Evolutionary conservation across 495 filamentous ascomycete genomes (phyloP), one percentile per base, ranked within the genome.

Genomic region (Hypomontagnella submonticulosa): DNA sequence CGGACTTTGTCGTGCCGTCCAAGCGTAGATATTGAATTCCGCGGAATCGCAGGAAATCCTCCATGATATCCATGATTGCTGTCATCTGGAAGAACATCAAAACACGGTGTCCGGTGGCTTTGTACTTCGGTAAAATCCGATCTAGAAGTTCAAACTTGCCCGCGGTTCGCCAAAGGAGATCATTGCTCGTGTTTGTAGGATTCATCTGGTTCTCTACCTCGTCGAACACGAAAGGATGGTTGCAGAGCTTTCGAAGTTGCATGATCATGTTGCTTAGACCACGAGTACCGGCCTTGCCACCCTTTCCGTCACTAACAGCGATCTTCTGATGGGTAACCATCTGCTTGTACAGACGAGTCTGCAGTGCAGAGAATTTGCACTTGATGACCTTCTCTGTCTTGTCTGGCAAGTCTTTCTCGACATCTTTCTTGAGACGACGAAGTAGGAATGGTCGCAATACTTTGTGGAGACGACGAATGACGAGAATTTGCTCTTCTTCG

Each of bases 51-150:
- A 99, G 81, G 77, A 95, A 99, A 77, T 99, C 95, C 70, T 99
- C 95, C 96, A 99, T 98, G 74, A 99, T 99, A 76, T 99, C 97
- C 95, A 99, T 99, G 72, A 99, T 99, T 38, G 96, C 92, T 1
- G 95, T 99, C 95, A 99, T 99, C 77, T 99, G 95, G 85, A 99
- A 99, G 85, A 99, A 99, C 89, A 99, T 98, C 72, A 99, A 76
- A 48, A 97, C 92, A 69, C 96, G 89, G 84, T 99, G 95, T 34
- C 91, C 90, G 3, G 92, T 90, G 0, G 81, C 84, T 62, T 89
- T 87, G 79, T 98, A 97, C 75, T 99, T 99, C 8, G 95, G 95
- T 40, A 99, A 76, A 50, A 99, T 83, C 30, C 95, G 83, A 76
- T 99, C 96, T 12, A 99, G 83, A 9, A 99, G 83, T 79, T 99